Percentiles rank a stretch among this genome's conserved stretches.
Evolutionary conservation across 805 yeast species (phyloP).

Genomic region (Kodamaea sagamina): DNA sequence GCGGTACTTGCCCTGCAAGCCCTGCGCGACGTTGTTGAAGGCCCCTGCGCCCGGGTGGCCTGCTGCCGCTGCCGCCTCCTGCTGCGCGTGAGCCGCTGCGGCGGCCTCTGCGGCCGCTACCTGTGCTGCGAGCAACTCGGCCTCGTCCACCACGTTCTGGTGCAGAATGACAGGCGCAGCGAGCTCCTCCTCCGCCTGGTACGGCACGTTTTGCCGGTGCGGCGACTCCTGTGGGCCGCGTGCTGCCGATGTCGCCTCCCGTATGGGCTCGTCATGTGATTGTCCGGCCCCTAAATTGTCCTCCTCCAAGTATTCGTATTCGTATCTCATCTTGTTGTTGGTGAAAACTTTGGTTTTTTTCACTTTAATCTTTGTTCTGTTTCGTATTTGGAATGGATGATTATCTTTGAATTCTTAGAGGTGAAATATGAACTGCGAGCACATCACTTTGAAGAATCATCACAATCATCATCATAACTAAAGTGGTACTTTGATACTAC

Average conservation of each 20-base stretch:
- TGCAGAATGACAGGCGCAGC: constrained; percentile 2
- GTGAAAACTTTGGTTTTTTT: constrained; percentile 2
- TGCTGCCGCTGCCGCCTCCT: constrained; percentile 48
- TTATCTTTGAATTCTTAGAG: no score
- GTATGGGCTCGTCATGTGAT: constrained; percentile 8
- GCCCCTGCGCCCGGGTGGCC: constrained; percentile 60
- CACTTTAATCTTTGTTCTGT: neutral
- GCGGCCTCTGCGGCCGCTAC: constrained; percentile 12
- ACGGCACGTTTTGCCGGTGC: neutral
- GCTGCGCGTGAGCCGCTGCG: constrained; percentile 50
- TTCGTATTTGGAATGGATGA: neutral
- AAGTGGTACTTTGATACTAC: no score
- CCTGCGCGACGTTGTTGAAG: constrained; percentile 90
- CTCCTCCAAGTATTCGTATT: constrained; percentile 31
- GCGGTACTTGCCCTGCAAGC: constrained; percentile 74
- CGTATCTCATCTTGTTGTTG: constrained; percentile 28
- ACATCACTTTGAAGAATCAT: no score
- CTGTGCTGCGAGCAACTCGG: constrained; percentile 13
- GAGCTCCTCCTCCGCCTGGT: constrained; percentile 3
- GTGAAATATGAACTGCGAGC: no score
- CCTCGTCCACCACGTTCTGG: constrained; percentile 21
- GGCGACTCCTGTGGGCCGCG: constrained; percentile 7
- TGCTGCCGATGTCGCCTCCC: constrained; percentile 10
- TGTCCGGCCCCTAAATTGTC: constrained; percentile 24
- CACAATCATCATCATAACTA: no score